phyloP scores from a whole-genome alignment of 331 rosid species.

The Malus hybrid region DNA sequence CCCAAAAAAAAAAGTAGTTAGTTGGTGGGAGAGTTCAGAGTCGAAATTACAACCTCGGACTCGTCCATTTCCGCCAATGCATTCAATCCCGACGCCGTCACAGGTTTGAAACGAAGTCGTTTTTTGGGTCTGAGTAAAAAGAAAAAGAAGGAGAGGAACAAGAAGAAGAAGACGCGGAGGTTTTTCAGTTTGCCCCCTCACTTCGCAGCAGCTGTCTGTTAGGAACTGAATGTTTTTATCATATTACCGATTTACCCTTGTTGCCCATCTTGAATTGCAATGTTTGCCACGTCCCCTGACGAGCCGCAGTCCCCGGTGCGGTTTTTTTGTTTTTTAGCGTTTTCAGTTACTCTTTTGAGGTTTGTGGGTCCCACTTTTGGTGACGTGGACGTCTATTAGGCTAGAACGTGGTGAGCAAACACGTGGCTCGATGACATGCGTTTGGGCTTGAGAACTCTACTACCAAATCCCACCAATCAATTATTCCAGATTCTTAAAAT shows the following conservation, averaged over 20 bases:
- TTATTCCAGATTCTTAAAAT: no score
- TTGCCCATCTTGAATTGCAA: not conserved
- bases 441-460: no score
- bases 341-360: not conserved
- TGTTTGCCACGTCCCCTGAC: conserved; percentile 9
- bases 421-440: conserved; percentile 1
- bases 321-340: not conserved
- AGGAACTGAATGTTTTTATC: conserved; percentile 28
- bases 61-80: conserved; percentile 40
- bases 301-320: not conserved
- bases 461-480: no score
- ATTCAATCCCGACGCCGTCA: not conserved
- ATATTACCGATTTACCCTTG: conserved; percentile 13
- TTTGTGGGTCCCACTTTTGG: not conserved
- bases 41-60: conserved; percentile 37
- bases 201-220: conserved; percentile 43
- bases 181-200: conserved; percentile 31
- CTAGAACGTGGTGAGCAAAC: not conserved
- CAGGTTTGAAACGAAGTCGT: conserved; percentile 21
- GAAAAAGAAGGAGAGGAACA: no score
- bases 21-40: not conserved
- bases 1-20: not conserved
- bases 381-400: not conserved
- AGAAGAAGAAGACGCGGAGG: conserved; percentile 27
- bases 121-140: not conserved